Evolutionary conservation across 306 rosid genomes (phyloP), one percentile per base, ranked within the genome.

Genomic region (Spatholobus suberectus): DNA sequence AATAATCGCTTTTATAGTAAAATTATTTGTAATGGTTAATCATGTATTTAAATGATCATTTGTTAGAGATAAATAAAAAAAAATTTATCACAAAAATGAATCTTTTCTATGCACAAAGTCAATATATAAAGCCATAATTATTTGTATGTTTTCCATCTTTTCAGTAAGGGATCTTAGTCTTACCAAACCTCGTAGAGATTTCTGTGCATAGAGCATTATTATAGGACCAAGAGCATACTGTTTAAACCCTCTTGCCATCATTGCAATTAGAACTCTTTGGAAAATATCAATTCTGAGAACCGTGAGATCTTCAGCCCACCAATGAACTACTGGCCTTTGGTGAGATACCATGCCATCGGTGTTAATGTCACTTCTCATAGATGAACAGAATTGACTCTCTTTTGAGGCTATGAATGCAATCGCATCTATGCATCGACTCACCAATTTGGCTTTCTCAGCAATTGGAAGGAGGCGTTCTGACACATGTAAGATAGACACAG

Each of bases 221-320:
- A 93, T 79, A 21, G 98, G 96, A 37, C 91, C 98, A 9, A 96
- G 89, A 85, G 96, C 89, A 74, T 81, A 80, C 57, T 92, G 92
- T 75, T 90, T 91, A 83, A 90, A 89, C 77, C 99, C 99, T 87
- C 98, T 89, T 8, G 97, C 92, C 88, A 92, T 88, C 97, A 93
- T 92, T 13, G 98, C 98, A 47, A 92, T 70, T 3, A 96, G 47
- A 81, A 93, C 97, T 79, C 97, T 85, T 52, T 90, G 98, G 57
- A 96, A 96, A 72, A 94, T 84, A 73, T 96, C 99, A 43, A 96
- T 90, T 91, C 96, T 84, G 29, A 96, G 94, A 81, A 93, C 91
- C 27, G 90, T 90, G 2, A 96, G 83, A 68, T 96, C 96, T 73
- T 96, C 99, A 37, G 92, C 96, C 99, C 99, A 93, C 98, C 98